Percentiles rank a stretch among this genome's conserved stretches.
phyloP scores from a whole-genome alignment of 208 protist genomes.

The Trypanosoma vivax region DNA sequence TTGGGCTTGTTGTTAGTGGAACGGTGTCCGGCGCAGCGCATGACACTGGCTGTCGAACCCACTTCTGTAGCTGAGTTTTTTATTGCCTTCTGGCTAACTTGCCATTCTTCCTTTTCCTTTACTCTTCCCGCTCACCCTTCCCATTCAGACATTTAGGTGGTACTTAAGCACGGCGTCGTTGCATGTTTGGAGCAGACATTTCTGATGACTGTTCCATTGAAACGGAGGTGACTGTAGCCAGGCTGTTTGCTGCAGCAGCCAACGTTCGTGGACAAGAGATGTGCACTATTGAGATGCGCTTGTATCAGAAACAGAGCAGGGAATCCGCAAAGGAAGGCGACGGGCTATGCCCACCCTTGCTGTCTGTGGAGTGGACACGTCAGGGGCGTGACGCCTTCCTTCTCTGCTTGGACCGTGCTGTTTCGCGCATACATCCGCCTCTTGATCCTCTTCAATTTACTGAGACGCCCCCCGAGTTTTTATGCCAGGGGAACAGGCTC shows the following conservation, averaged over 20 bases:
- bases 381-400: constrained; percentile 38
- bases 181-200: constrained; percentile 10
- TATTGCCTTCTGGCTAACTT: neutral
- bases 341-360: neutral
- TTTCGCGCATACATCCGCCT: constrained; percentile 59
- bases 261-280: neutral
- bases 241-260: constrained; percentile 12
- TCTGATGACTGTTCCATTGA: neutral
- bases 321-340: too few relatives aligned
- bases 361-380: constrained; percentile 4
- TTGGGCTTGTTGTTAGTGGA: too few relatives aligned
- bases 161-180: neutral
- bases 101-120: constrained; percentile 15
- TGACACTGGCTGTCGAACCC: too few relatives aligned
- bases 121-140: constrained; percentile 13
- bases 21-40: too few relatives aligned
- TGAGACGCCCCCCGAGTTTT: constrained; percentile 7
- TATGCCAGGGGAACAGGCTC: neutral
- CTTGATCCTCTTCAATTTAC: constrained; percentile 60
- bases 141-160: constrained; percentile 1
- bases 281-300: neutral
- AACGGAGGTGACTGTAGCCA: constrained; percentile 11
- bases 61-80: too few relatives aligned
- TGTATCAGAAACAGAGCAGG: neutral
- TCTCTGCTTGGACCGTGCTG: constrained; percentile 64